Evolutionary conservation across 192 early-diverging fungal genomes (phyloP).

Genomic region (Pilobolus umbonatus): DNA sequence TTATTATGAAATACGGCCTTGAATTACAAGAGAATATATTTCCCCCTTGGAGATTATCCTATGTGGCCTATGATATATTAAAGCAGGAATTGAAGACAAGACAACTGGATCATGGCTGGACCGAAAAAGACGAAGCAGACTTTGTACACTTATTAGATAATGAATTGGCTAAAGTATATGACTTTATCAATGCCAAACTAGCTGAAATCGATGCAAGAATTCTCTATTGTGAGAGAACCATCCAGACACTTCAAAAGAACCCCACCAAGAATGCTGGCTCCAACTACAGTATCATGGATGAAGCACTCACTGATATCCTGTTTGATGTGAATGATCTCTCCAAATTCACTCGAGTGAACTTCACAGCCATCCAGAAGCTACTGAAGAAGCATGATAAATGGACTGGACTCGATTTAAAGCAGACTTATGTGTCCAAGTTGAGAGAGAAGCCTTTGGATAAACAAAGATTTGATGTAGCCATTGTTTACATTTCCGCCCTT

Average conservation of each 20-base stretch:
- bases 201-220: constrained; percentile 71
- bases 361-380: constrained; percentile 84
- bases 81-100: constrained; percentile 39
- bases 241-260: constrained; percentile 28
- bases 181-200: constrained; percentile 68
- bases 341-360: constrained; percentile 78
- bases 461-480: constrained; percentile 80
- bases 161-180: constrained; percentile 49
- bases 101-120: constrained; percentile 48
- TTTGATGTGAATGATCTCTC: constrained; percentile 74
- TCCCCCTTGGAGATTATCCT: constrained; percentile 31
- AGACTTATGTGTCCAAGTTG: constrained; percentile 21
- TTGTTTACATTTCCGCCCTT: constrained; percentile 84
- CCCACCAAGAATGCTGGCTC: constrained; percentile 50
- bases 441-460: constrained; percentile 68
- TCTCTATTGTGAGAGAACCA: constrained; percentile 59
- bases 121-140: constrained; percentile 57
- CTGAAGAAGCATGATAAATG: constrained; percentile 95
- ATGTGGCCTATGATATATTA: constrained; percentile 29
- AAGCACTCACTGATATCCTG: constrained; percentile 55
- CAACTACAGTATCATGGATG: constrained; percentile 51
- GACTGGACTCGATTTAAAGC: constrained; percentile 20
- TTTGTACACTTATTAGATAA: constrained; percentile 29
- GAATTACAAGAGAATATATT: constrained; percentile 35
- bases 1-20: constrained; percentile 29